Evolutionary conservation across 441 rosid species (phyloP).

Genomic region (Flueggea neowawraea): DNA sequence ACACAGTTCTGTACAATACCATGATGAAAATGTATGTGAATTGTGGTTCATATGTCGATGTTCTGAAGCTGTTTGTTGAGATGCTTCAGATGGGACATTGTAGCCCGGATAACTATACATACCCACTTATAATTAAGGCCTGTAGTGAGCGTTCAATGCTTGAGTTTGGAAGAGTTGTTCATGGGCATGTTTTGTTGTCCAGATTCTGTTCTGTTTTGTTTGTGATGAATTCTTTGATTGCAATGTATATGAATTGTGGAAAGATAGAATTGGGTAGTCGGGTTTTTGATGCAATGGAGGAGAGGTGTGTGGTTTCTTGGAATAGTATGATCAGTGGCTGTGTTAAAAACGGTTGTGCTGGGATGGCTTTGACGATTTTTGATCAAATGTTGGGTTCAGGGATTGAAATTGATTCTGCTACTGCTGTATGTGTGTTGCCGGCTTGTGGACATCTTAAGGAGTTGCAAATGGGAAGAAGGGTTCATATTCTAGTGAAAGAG

Average conservation of each 20-base stretch:
- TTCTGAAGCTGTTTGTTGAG: constrained; percentile 39
- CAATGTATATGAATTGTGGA: constrained; percentile 72
- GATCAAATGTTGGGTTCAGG: constrained; percentile 44
- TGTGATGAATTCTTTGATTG: constrained; percentile 62
- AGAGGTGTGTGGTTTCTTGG: constrained; percentile 68
- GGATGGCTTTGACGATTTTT: constrained; percentile 42
- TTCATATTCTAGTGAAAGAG: constrained; percentile 52
- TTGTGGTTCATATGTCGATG: constrained; percentile 29
- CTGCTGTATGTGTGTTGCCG: constrained; percentile 60
- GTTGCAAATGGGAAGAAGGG: constrained; percentile 48
- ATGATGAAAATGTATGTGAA: constrained; percentile 47
- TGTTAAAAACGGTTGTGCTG: constrained; percentile 48
- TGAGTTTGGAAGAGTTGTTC: constrained; percentile 43
- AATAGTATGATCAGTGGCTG: constrained; percentile 76
- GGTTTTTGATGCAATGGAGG: constrained; percentile 53
- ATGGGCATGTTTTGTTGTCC: constrained; percentile 44
- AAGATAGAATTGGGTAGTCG: constrained; percentile 40
- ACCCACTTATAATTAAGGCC: constrained; percentile 60
- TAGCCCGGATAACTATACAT: constrained; percentile 56
- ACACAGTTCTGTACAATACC: constrained; percentile 44
- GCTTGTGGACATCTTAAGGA: constrained; percentile 70
- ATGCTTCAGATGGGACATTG: constrained; percentile 39
- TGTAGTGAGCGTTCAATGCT: constrained; percentile 40
- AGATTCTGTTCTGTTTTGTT: constrained; percentile 35
- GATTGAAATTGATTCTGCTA: constrained; percentile 59